A percentile compares a stretch with the other conserved stretches of the same genome.
phyloP scores from a whole-genome alignment of 1,284 basidiomycete genomes.

The Cerioporus squamosus region DNA sequence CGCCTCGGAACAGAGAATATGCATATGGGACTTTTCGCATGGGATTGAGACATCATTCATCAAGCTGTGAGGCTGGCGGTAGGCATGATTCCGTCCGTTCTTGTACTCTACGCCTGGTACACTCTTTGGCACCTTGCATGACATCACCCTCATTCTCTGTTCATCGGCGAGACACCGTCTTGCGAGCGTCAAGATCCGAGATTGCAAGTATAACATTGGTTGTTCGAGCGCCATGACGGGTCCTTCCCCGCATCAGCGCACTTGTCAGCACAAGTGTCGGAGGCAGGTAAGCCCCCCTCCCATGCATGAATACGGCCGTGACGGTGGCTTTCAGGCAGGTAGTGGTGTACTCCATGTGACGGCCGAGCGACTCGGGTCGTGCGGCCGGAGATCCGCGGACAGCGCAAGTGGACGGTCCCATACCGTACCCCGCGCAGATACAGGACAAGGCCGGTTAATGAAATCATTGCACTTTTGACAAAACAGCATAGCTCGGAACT shows the following conservation, averaged over 20 bases:
- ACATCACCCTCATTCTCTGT: neutral
- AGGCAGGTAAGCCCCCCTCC: neutral
- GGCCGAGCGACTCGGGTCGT: neutral
- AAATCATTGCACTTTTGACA: constrained; percentile 15
- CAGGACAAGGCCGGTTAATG: constrained; percentile 7
- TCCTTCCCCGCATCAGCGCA: neutral
- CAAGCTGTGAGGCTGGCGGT: constrained; percentile 39
- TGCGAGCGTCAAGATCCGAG: no score
- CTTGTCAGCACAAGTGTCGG: neutral
- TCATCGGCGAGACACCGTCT: no score
- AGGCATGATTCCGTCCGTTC: neutral
- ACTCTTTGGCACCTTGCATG: neutral
- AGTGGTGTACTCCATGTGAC: constrained; percentile 1
- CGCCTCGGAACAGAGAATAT: constrained; percentile 61
- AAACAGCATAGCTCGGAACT: constrained; percentile 16
- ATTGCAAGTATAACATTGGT: no score
- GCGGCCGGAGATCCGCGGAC: constrained; percentile 12
- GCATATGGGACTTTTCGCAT: constrained; percentile 86
- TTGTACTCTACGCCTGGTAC: constrained; percentile 5
- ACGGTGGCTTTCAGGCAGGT: constrained; percentile 1
- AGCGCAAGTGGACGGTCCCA: neutral
- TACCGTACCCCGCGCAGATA: neutral
- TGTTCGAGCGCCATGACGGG: no score
- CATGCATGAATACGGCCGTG: neutral
- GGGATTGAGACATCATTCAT: constrained; percentile 79